Evolutionary conservation across 371 early-diverging fungal genomes (phyloP), one percentile per base, ranked within the genome.

Genomic region (Mortierella sp.): DNA sequence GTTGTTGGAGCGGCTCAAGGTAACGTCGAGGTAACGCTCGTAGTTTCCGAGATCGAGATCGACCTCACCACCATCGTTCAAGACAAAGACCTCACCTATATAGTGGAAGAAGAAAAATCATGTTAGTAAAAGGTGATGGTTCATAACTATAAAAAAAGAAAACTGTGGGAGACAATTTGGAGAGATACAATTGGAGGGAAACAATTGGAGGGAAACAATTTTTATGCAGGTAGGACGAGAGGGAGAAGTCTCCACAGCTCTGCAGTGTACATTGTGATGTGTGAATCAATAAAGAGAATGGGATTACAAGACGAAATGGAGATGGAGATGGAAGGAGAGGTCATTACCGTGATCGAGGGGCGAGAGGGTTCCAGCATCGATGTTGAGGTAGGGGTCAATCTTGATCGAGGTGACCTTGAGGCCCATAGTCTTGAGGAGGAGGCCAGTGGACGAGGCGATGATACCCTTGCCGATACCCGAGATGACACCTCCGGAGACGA

Each of bases 381-480:
- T 98, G 92, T 99, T 99, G 72, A 99, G 91, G 88, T 99, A 99
- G 31, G 99, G 99, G 87, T 99, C 99, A 79, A 99, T 99, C 90
- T 99, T 99, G 91, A 99, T 97, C 74, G 98, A 95, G 63, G 99
- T 98, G 29, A 99, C 99, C 58, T 92, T 90, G 76, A 98, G 90
- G 29, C 99, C 99, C 74, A 94, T 89, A 31, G 97, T 95, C 90
- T 98, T 96, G 76, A 99, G 92, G 65, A 99, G 89, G 50, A 96
- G 90, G 71, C 99, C 99, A 24, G 99, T 97, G 58, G 97, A 97
- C 61, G 98, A 97, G 48, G 99, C 97, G 86, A 99, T 97, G 69
- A 99, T 97, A 66, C 99, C 99, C 90, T 99, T 99, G 79, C 99
- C 99, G 80, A 99, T 98, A 64, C 99, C 99, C 68, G 98, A 98